Evolutionary conservation across 1,139 yeast species (phyloP).

Genomic region (Debaryomycetaceae sp.): DNA sequence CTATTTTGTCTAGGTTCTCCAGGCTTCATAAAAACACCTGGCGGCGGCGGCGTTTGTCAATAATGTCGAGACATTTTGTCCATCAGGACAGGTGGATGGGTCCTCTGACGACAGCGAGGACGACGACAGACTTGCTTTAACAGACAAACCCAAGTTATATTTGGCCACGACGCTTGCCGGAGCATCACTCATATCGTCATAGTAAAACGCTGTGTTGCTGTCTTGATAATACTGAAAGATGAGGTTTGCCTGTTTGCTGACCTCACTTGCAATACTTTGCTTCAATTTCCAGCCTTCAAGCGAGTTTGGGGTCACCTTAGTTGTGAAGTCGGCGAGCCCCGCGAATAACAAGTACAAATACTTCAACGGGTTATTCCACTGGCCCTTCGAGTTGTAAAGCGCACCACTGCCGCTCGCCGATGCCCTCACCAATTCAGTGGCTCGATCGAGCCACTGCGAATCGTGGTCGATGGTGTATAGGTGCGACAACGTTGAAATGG

Average conservation of each 20-base stretch:
- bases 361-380: slow-evolving; percentile 23
- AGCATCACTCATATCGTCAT: slow-evolving; percentile 8
- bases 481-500: slow-evolving; percentile 29
- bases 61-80: slow-evolving; percentile 11
- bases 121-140: slow-evolving; percentile 1
- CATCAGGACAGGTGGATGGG: slow-evolving; percentile 10
- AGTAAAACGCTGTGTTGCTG: slow-evolving; percentile 9
- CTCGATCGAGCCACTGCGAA: slow-evolving; percentile 13
- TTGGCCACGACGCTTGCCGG: slow-evolving; percentile 10
- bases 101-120: slow-evolving; percentile 8
- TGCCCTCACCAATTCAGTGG: slow-evolving; percentile 15
- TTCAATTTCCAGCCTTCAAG: slow-evolving; percentile 6
- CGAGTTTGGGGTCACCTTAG: slow-evolving; percentile 6
- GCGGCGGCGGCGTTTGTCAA: slow-evolving; percentile 16
- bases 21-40: slow-evolving; percentile 12
- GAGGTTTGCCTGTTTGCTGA: slow-evolving; percentile 19
- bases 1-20: slow-evolving; percentile 6
- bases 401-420: slow-evolving; percentile 19
- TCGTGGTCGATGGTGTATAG: slow-evolving; percentile 16
- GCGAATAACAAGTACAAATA: slow-evolving; percentile 22
- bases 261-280: slow-evolving; percentile 15
- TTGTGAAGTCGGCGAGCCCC: slow-evolving; percentile 21
- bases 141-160: slow-evolving; percentile 5
- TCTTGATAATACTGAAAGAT: slow-evolving; percentile 22
- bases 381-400: slow-evolving; percentile 16